Evolutionary conservation across 495 filamentous ascomycete genomes (phyloP).

Genomic region (Hypoxylon fragiforme): DNA sequence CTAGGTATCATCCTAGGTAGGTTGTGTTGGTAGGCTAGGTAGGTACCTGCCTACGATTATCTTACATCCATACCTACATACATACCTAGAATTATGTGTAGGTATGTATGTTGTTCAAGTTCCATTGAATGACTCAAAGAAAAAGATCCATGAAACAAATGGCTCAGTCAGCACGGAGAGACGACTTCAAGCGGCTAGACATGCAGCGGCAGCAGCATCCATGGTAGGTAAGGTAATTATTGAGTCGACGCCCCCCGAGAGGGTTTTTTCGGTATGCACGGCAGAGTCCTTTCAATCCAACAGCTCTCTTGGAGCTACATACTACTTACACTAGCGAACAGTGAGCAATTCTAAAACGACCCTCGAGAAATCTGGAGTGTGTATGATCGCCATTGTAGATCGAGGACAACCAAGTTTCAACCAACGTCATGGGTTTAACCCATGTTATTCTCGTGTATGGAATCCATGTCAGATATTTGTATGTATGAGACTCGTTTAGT

Average conservation of each 20-base stretch:
- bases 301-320: too few species aligned
- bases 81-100: too few species aligned
- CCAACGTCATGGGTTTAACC: conserved; percentile 15
- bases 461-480: too few species aligned
- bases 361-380: conserved; percentile 1
- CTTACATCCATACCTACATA: too few species aligned
- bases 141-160: not conserved
- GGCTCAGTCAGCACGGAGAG: conserved; percentile 7
- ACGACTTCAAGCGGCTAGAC: conserved; percentile 4
- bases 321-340: too few species aligned
- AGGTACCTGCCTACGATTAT: too few species aligned
- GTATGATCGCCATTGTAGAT: conserved; percentile 29
- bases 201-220: not conserved
- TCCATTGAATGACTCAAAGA: too few species aligned
- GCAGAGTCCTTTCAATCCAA: too few species aligned
- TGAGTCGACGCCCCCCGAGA: conserved; percentile 2
- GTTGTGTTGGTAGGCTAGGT: too few species aligned
- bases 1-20: too few species aligned
- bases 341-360: conserved; percentile 3
- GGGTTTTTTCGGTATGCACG: not conserved
- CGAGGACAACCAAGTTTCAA: conserved; percentile 24
- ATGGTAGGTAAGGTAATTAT: not conserved
- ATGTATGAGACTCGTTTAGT: conserved; percentile 18
- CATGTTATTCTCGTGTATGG: too few species aligned
- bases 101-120: too few species aligned